Percentiles rank a stretch among this genome's conserved stretches.
These are phyloP conservation scores for Neonectria sp. DNA, from an alignment of 2,329 filamentous ascomycete genomes.

Conservation along the genomic window DNA sequence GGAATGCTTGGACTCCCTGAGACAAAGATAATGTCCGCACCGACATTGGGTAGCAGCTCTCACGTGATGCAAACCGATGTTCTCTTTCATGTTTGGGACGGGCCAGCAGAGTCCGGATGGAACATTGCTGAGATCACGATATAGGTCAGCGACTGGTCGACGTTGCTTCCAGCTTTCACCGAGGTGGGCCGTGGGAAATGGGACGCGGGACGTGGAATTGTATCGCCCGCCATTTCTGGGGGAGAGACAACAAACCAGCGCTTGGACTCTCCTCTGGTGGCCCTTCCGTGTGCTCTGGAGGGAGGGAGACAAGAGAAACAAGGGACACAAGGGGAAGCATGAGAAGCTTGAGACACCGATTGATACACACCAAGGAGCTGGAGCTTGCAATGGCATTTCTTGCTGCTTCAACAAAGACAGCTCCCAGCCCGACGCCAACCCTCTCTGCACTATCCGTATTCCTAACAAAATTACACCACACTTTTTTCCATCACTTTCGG, in stretches of 20 bases:
- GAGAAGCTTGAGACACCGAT: background rate
- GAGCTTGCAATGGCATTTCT: slow-evolving; percentile 29
- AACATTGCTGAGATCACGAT: slow-evolving; percentile 10
- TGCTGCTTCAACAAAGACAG: slow-evolving; percentile 38
- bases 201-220: slow-evolving; percentile 18
- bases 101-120: slow-evolving; percentile 12
- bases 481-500: slow-evolving; percentile 38
- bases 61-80: slow-evolving; percentile 27
- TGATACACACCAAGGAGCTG: slow-evolving; percentile 12
- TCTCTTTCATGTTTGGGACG: slow-evolving; percentile 13
- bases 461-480: slow-evolving; percentile 46
- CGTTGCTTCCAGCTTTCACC: background rate
- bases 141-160: background rate
- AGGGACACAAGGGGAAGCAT: background rate
- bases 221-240: slow-evolving; percentile 21
- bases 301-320: slow-evolving; percentile 14
- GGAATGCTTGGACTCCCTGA: slow-evolving; percentile 54
- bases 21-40: slow-evolving; percentile 54
- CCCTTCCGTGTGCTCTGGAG: background rate
- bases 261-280: slow-evolving; percentile 4
- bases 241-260: slow-evolving; percentile 21
- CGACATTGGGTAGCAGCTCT: slow-evolving; percentile 39
- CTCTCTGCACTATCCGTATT: slow-evolving; percentile 31
- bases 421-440: slow-evolving; percentile 46
- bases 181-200: slow-evolving; percentile 16